These are phyloP conservation scores for Capillidium heterosporum DNA, from an alignment of 371 early-diverging fungal species.

Conservation along the genomic window DNA sequence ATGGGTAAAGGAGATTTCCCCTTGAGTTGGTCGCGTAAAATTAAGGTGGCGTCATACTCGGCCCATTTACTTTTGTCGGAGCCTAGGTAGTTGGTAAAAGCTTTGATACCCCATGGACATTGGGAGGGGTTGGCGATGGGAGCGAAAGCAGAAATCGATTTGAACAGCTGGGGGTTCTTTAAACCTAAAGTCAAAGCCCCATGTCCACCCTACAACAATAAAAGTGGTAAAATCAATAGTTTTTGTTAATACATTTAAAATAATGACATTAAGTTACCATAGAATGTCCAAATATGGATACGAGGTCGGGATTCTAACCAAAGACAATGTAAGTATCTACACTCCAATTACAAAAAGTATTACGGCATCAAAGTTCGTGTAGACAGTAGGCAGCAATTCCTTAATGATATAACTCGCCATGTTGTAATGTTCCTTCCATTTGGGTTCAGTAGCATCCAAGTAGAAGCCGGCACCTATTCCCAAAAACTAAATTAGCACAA, in stretches of 20 bases:
- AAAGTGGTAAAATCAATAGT: neutral
- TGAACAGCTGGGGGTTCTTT: constrained; percentile 23
- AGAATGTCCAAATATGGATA: constrained; percentile 57
- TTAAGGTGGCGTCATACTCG: constrained; percentile 47
- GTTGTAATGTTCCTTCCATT: constrained; percentile 44
- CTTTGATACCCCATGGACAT: constrained; percentile 63
- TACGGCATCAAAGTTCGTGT: constrained; percentile 26
- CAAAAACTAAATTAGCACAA: neutral
- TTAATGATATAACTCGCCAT: constrained; percentile 63
- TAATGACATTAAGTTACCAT: constrained; percentile 21
- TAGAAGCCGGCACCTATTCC: constrained; percentile 55
- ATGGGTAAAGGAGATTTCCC: neutral
- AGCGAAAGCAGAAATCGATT: constrained; percentile 49
- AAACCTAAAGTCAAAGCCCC: constrained; percentile 54
- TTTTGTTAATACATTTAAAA: too few species aligned
- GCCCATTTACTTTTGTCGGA: constrained; percentile 27
- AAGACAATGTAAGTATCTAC: neutral
- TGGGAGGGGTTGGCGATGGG: constrained; percentile 56
- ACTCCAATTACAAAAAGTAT: neutral
- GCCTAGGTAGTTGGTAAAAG: constrained; percentile 55
- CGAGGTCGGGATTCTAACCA: constrained; percentile 18
- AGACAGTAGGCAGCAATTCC: constrained; percentile 38
- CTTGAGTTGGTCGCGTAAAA: constrained; percentile 14
- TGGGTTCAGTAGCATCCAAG: constrained; percentile 43
- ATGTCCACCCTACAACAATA: constrained; percentile 48